These are phyloP conservation scores for Citrus cavaleriei DNA, from an alignment of 345 rosid genomes.

Conservation along the genomic window DNA sequence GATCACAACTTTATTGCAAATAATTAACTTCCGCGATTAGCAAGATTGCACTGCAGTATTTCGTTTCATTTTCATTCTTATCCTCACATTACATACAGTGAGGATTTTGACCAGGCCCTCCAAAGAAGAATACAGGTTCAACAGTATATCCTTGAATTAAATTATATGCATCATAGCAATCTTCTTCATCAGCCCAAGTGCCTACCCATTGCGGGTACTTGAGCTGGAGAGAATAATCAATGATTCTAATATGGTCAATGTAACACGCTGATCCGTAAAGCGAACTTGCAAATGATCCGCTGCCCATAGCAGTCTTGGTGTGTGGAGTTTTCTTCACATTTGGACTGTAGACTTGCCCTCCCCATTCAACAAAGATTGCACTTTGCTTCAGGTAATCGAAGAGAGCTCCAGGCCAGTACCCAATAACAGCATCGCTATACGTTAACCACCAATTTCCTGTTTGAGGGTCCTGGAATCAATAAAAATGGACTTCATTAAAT, in stretches of 20 bases:
- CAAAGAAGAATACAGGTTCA: constrained; percentile 44
- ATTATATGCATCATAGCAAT: constrained; percentile 32
- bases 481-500: not conserved
- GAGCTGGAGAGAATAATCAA: constrained; percentile 27
- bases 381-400: constrained; percentile 27
- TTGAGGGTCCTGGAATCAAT: constrained; percentile 33
- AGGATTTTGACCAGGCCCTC: constrained; percentile 40
- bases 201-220: constrained; percentile 38
- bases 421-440: not conserved
- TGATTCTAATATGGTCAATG: constrained; percentile 34
- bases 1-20: not conserved
- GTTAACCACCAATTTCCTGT: constrained; percentile 49
- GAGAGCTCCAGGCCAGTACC: constrained; percentile 44
- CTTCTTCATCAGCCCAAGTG: constrained; percentile 16
- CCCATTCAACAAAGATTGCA: constrained; percentile 49
- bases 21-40: not conserved
- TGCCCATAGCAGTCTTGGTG: constrained; percentile 56
- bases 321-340: constrained; percentile 41
- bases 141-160: not conserved
- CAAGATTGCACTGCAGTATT: not conserved
- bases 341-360: constrained; percentile 50
- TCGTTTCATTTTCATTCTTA: not conserved
- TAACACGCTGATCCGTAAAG: constrained; percentile 14
- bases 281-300: constrained; percentile 27
- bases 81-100: constrained; percentile 23